These are phyloP conservation scores for Vitis vinifera DNA, from an alignment of 164 flowering plant species.

Conservation along the genomic window DNA sequence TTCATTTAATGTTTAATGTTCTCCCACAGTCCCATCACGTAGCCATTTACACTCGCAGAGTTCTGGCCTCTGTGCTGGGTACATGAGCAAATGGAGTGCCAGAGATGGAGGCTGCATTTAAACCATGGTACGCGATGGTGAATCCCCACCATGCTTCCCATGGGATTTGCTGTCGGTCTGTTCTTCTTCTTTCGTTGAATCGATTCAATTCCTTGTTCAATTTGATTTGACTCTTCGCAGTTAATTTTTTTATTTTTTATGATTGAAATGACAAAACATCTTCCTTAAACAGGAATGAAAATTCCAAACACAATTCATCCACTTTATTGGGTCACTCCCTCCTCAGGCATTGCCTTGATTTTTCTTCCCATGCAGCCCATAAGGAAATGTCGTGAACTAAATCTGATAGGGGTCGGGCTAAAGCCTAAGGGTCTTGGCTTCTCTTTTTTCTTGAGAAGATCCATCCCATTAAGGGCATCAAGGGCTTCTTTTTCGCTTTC, in stretches of 20 bases:
- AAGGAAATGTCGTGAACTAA: too few relatives aligned
- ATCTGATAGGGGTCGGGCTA: too few relatives aligned
- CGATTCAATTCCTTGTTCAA: background rate
- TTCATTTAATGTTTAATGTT: background rate
- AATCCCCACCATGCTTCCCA: constrained; percentile 1
- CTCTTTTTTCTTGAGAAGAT: constrained; percentile 52
- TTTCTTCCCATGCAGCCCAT: too few relatives aligned
- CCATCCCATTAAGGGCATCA: constrained; percentile 50
- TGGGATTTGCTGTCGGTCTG: constrained; percentile 6
- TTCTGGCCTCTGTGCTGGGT: background rate
- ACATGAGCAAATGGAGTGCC: background rate
- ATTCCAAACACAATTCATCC: too few relatives aligned
- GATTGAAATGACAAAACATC: too few relatives aligned
- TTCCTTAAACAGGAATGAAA: too few relatives aligned
- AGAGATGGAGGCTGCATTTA: background rate
- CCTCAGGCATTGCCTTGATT: too few relatives aligned
- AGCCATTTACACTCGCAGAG: background rate
- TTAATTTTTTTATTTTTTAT: too few relatives aligned
- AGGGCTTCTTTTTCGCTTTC: constrained; percentile 42
- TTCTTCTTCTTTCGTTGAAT: background rate
- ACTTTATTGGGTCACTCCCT: too few relatives aligned
- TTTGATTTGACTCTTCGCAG: too few relatives aligned
- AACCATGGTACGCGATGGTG: constrained; percentile 3
- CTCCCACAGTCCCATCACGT: background rate
- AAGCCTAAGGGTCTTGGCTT: constrained; percentile 19